Base-by-base conservation (phyloP, 495 filamentous ascomycete genomes). In the Penicillium roqueforti region DNA sequence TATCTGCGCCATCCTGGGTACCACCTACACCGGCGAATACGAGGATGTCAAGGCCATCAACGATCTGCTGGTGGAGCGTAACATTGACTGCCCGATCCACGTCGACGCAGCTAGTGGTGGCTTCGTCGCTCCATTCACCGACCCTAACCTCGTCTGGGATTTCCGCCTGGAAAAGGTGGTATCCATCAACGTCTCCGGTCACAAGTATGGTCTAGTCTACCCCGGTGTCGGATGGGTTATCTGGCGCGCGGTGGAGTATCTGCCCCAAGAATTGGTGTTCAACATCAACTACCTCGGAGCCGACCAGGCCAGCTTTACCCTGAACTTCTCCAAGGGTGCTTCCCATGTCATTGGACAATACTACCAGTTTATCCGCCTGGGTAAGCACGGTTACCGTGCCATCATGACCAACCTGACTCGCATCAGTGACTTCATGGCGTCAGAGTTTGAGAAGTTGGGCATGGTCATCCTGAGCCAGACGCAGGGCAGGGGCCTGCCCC, bases 201-300 rank as follows among this genome's bases (percentile, higher is more conserved):
- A 96, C 74, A 96, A 96, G 74, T 91, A 92, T 60, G 81, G 84
- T 26, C 68, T 77, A 46, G 84, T 95, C 49, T 96, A 96, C 69
- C 91, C 91, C 11, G 91, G 91, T 67, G 87, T 96, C 28, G 91
- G 91, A 55, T 96, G 91, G 91, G 86, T 91, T 19, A 79, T 95
- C 56, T 96, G 91, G 90, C 82, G 91, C 29, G 79, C 85, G 31
- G 87, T 88, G 3, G 83, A 92, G 63, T 95, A 78, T 69, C 79
- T 96, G 1, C 91, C 91, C 20, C 76, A 92, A 68, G 91, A 95
- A 66, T 84, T 96, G 34, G 88, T 96, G 62, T 96, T 96, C 82
- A 95, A 95, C 79, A 92, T 95, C 80, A 96, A 96, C 75, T 96
- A 96, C 68, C 85, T 96, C 3, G 91, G 91, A 49, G 88, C 91